Evolutionary conservation across 1,284 basidiomycete species (phyloP), one percentile per base, ranked within the genome.

Genomic region (Rhodotorula sp.): DNA sequence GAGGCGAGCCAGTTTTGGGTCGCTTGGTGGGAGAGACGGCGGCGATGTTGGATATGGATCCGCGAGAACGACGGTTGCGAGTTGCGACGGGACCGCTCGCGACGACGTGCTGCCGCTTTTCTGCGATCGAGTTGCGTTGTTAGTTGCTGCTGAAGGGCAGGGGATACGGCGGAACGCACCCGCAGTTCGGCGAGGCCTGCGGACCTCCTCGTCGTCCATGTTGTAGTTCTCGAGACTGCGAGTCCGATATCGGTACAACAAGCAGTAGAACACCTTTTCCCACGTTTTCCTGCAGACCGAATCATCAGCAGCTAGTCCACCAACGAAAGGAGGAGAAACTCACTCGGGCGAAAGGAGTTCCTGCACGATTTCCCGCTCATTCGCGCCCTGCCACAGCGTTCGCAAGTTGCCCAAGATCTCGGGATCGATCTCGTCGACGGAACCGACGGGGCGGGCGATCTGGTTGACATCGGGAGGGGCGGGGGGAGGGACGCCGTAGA

Each of bases 211-310:
- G 70, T 85, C 85, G 55, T 89, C 86, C 80, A 82, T 81, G 76
- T 83, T 84, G 79, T 86, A 86, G 80, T 88, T 85, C 77, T 89
- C 87, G 53, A 91, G 80, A 71, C 86, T 86, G 73, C 85, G 85
- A 63, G 83, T 84, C 52, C 92, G 86, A 81, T 94, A 95, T 74
- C 88, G 87, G 66, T 88, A 83, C 19, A 97, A 84, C 19, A 95
- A 82, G 78, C 91, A 89, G 80, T 96, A 97, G 60, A 95, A 90
- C 0, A 90, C 90, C 81, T 96, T 96, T 80, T 95, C 91, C 91
- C 91, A 93, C 30, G 90, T 93, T 70, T 87, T 86, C 68, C 87
- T 86, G 56, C 19, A 86, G 86, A 44, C 83, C 82, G 77, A 75
- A 83, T 20, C n/a, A n/a, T 6, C 32, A 29, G 62, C 66, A 71